phyloP scores from a whole-genome alignment of 23 red algal genomes.

The Gracilariopsis chorda region DNA sequence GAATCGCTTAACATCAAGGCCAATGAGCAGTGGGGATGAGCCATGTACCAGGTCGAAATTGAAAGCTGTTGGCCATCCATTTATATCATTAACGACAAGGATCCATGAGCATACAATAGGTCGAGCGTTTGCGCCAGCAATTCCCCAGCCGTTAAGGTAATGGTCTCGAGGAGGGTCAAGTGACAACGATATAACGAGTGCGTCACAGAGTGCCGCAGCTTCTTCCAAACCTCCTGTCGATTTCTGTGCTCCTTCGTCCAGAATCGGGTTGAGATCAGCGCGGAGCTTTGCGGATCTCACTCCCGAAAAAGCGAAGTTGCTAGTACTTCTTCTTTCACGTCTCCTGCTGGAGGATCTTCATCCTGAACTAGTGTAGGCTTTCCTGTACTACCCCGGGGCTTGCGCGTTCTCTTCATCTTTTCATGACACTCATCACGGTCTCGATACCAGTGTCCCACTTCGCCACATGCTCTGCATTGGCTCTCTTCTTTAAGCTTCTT shows the following conservation, averaged over 20 bases:
- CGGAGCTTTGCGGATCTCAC: too few relatives aligned
- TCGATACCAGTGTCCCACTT: background rate
- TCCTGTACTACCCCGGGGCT: too few relatives aligned
- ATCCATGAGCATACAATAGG: background rate
- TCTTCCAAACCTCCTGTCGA: too few relatives aligned
- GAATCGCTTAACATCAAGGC: background rate
- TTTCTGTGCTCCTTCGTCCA: conserved; percentile 16
- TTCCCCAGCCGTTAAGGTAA: background rate
- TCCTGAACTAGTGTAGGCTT: too few relatives aligned
- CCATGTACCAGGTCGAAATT: background rate
- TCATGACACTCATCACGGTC: background rate
- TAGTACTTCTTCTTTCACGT: too few relatives aligned
- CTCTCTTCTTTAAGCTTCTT: background rate
- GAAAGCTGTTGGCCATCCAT: background rate
- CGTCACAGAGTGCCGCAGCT: background rate
- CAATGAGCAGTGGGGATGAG: background rate
- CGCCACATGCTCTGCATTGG: background rate
- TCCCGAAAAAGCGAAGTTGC: too few relatives aligned
- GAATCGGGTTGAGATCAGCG: background rate
- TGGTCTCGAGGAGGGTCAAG: background rate
- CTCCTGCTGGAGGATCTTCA: too few relatives aligned
- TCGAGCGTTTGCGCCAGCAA: background rate
- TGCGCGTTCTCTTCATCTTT: background rate
- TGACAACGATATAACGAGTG: background rate
- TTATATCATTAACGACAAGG: background rate